phyloP scores from a whole-genome alignment of 129 eudicot genomes.

The Artemisia annua region DNA sequence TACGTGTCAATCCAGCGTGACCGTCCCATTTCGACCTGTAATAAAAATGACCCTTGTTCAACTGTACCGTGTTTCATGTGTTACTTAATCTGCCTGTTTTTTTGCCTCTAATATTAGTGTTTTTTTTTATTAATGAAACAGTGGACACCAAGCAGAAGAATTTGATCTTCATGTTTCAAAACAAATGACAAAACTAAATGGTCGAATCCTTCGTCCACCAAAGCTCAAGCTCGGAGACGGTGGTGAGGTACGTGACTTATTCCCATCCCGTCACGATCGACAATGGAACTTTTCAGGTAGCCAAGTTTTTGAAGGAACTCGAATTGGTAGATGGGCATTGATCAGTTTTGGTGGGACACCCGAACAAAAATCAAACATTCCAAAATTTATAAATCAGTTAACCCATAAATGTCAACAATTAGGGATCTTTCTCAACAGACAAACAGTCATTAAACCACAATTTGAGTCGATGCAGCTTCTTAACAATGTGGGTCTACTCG shows the following conservation, averaged over 20 bases:
- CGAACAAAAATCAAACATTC: constrained; percentile 59
- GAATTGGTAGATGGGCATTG: constrained; percentile 83
- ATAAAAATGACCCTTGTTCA: too few species aligned
- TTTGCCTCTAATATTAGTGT: neutral
- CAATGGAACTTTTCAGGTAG: constrained; percentile 92
- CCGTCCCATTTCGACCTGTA: neutral
- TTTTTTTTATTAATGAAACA: constrained; percentile 21
- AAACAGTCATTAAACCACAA: constrained; percentile 51
- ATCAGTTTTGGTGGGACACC: constrained; percentile 80
- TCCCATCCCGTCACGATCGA: constrained; percentile 77
- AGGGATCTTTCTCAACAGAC: constrained; percentile 82
- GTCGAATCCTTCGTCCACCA: constrained; percentile 91
- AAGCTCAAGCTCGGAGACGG: constrained; percentile 84
- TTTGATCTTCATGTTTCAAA: constrained; percentile 62
- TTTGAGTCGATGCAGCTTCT: constrained; percentile 88
- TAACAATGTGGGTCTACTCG: constrained; percentile 56
- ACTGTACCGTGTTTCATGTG: neutral
- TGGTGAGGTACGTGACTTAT: constrained; percentile 64
- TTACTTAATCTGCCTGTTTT: neutral
- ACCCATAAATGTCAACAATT: constrained; percentile 76
- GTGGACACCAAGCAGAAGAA: constrained; percentile 70
- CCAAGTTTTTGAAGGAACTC: constrained; percentile 89
- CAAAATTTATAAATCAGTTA: constrained; percentile 64
- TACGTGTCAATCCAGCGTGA: neutral
- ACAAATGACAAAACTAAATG: constrained; percentile 79